These are phyloP conservation scores for Fusarium sp. DNA, from an alignment of 2,329 filamentous ascomycete genomes.

Conservation along the genomic window DNA sequence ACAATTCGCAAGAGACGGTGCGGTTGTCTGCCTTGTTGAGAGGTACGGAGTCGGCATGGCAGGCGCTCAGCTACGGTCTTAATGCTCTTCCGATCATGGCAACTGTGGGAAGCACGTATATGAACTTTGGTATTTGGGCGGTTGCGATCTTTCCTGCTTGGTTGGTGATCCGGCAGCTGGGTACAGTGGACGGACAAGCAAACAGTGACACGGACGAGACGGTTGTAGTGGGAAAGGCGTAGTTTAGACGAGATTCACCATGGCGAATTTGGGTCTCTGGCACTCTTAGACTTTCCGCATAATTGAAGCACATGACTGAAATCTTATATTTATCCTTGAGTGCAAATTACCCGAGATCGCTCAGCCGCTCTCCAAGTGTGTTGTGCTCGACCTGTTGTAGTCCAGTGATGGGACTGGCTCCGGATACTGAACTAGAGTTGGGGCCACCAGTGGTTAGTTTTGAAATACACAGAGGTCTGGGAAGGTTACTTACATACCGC, in stretches of 20 bases:
- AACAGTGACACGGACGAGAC: neutral
- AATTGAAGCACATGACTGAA: neutral
- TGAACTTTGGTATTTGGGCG: slow-evolving; percentile 75
- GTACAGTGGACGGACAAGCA: neutral
- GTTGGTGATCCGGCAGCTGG: slow-evolving; percentile 57
- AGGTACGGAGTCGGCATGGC: slow-evolving; percentile 74
- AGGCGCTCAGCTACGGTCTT: slow-evolving; percentile 75
- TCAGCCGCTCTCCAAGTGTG: no score
- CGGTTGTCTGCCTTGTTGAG: slow-evolving; percentile 71
- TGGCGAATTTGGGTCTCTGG: fast-evolving
- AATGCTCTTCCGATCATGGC: slow-evolving; percentile 69
- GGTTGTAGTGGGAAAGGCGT: neutral
- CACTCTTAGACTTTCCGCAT: neutral
- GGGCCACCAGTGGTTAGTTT: neutral
- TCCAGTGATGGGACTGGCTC: fast-evolving
- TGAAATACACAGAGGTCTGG: neutral
- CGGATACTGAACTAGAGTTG: neutral
- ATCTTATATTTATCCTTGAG: no score
- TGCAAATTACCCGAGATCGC: neutral
- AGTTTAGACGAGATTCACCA: neutral
- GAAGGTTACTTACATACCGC: neutral
- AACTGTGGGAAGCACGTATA: slow-evolving; percentile 69
- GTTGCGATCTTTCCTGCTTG: slow-evolving; percentile 69
- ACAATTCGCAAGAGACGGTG: slow-evolving; percentile 68
- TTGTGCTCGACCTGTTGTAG: neutral